Evolutionary conservation across 495 filamentous ascomycete genomes (phyloP).

Genomic region (Pyronema domesticum): DNA sequence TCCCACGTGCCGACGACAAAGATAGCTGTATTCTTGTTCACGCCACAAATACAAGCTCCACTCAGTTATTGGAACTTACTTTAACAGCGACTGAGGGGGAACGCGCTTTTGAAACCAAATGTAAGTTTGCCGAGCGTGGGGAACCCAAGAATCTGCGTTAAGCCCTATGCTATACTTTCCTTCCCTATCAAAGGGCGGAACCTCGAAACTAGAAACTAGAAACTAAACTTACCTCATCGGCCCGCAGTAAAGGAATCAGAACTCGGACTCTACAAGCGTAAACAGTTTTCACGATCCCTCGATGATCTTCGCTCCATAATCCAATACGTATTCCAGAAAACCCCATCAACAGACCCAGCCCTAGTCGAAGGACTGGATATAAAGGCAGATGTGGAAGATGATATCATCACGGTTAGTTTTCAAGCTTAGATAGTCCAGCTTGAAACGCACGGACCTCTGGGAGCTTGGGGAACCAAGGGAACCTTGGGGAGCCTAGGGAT

Average conservation of each 20-base stretch:
- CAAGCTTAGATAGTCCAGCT: no score
- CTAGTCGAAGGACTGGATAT: not conserved
- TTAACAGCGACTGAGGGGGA: conserved; percentile 21
- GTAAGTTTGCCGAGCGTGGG: not conserved
- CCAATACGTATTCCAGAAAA: not conserved
- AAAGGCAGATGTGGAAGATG: not conserved
- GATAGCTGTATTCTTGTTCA: conserved; percentile 15
- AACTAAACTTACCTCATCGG: not conserved
- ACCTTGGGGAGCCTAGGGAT: no score
- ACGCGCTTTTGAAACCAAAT: conserved; percentile 14
- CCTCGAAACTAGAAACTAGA: not conserved
- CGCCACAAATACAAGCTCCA: conserved; percentile 5
- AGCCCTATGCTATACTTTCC: not conserved
- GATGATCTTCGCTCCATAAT: not conserved
- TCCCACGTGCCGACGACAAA: not conserved
- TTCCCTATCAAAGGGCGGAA: no score
- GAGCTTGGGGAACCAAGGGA: no score
- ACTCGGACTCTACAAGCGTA: not conserved
- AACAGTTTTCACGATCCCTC: not conserved
- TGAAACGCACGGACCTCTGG: no score
- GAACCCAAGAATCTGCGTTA: not conserved
- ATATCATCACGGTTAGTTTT: not conserved
- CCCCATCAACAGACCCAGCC: not conserved
- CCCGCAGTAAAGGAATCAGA: not conserved
- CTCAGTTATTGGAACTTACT: conserved; percentile 10